Conservation (phyloP, 176 grass and related monocot genomes). For the Bromus sterilis region DNA sequence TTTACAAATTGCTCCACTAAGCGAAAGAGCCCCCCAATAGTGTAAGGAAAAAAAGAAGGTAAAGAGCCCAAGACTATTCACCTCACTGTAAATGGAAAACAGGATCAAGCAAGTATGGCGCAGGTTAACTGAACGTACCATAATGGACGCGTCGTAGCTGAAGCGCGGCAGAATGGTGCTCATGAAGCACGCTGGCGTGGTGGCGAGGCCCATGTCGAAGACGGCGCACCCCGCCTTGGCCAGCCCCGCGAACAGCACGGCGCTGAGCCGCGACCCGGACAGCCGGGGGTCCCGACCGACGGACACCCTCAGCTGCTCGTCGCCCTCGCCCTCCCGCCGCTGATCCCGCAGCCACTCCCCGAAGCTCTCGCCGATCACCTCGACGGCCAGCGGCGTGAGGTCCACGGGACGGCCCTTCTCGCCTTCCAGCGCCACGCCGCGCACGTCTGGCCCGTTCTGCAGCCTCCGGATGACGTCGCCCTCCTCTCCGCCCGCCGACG, state of each 20-base stretch:
- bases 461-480: conserved; percentile 51
- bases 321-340: not conserved
- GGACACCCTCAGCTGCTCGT: conserved; percentile 35
- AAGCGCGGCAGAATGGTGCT: conserved; percentile 61
- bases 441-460: conserved; percentile 82
- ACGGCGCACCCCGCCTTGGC: conserved; percentile 57
- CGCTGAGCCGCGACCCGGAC: conserved; percentile 42
- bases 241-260: conserved; percentile 60
- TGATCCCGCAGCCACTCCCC: conserved; percentile 66
- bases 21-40: too few species aligned
- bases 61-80: too few species aligned
- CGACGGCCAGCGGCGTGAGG: conserved; percentile 62
- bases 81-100: not conserved
- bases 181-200: conserved; percentile 89
- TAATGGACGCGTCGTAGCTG: conserved; percentile 73
- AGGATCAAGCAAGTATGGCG: not conserved
- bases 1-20: too few species aligned
- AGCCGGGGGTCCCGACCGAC: conserved; percentile 64
- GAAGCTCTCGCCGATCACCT: conserved; percentile 74
- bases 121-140: conserved; percentile 34
- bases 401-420: conserved; percentile 71
- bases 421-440: conserved; percentile 68
- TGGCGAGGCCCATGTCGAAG: conserved; percentile 79
- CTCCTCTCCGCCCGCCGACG: conserved; percentile 8
- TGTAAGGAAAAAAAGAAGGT: too few species aligned